These are phyloP conservation scores for Coccinonectria pachysandricola DNA, from an alignment of 2,329 filamentous ascomycete genomes.

Conservation along the genomic window DNA sequence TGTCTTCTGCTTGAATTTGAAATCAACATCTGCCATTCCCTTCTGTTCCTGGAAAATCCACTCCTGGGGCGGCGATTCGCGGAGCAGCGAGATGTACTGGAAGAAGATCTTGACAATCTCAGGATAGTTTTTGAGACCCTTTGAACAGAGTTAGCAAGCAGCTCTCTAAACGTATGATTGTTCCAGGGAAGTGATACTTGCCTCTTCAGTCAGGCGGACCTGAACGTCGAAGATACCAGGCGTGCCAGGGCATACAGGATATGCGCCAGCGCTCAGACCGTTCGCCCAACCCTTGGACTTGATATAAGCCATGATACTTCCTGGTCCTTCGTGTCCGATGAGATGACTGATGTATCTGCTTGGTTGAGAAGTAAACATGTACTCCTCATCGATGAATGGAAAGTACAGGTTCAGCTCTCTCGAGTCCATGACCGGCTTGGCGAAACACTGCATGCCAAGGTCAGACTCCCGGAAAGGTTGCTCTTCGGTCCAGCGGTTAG, in stretches of 20 bases:
- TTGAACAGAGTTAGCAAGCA: constrained; percentile 8
- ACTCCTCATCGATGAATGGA: constrained; percentile 75
- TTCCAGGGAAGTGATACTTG: no score
- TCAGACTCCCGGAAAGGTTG: constrained; percentile 39
- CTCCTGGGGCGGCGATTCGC: constrained; percentile 67
- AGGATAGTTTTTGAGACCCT: constrained; percentile 66
- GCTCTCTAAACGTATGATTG: no score
- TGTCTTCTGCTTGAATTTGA: constrained; percentile 89
- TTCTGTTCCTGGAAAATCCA: constrained; percentile 95
- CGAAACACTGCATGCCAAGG: constrained; percentile 63
- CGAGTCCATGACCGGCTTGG: constrained; percentile 85
- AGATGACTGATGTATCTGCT: constrained; percentile 80
- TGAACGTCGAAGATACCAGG: constrained; percentile 71
- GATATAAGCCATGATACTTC: constrained; percentile 81
- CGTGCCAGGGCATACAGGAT: constrained; percentile 64
- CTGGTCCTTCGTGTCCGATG: constrained; percentile 85
- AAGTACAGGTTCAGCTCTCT: constrained; percentile 72
- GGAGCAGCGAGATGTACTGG: constrained; percentile 81
- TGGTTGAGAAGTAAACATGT: constrained; percentile 69
- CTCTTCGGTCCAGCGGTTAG: constrained; percentile 44
- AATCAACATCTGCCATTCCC: constrained; percentile 82
- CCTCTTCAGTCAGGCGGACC: constrained; percentile 74
- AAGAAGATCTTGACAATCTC: constrained; percentile 79
- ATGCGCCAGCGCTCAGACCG: constrained; percentile 65
- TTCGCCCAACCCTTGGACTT: constrained; percentile 89